Conservation (phyloP, 176 grass and related monocot species). For the Rhynchospora breviuscula region DNA sequence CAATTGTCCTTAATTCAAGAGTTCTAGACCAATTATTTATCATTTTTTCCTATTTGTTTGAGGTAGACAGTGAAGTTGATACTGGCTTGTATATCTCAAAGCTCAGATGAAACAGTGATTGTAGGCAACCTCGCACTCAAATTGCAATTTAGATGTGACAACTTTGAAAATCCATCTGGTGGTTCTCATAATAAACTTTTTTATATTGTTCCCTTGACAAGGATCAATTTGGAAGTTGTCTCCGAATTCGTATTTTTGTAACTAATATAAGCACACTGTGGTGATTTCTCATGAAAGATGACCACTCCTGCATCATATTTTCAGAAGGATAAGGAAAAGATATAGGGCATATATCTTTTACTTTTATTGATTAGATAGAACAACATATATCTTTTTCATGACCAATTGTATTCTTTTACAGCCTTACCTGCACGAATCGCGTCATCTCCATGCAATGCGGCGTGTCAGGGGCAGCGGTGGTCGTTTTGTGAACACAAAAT, state of each 20-base stretch:
- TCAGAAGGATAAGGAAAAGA: no score
- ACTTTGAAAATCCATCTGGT: neutral
- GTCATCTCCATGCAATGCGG: constrained; percentile 61
- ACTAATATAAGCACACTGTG: no score
- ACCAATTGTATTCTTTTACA: constrained; percentile 16
- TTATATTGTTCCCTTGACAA: neutral
- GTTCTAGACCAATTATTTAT: neutral
- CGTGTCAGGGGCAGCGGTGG: constrained; percentile 53
- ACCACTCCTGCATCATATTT: no score
- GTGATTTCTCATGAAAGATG: no score
- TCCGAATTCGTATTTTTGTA: neutral
- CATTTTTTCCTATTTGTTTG: neutral
- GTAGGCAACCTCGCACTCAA: neutral
- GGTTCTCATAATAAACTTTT: neutral
- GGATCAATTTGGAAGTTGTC: neutral
- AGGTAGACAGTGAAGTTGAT: neutral
- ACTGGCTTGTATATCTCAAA: neutral
- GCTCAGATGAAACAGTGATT: neutral
- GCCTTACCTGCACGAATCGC: constrained; percentile 68
- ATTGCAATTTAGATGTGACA: neutral
- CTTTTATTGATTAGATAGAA: neutral
- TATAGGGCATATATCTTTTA: neutral
- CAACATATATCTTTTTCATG: neutral
- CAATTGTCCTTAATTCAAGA: neutral
- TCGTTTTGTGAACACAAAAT: constrained; percentile 57